Evolutionary conservation across 768 basidiomycete genomes (phyloP).

Genomic region (Podaxis carcinomalis): DNA sequence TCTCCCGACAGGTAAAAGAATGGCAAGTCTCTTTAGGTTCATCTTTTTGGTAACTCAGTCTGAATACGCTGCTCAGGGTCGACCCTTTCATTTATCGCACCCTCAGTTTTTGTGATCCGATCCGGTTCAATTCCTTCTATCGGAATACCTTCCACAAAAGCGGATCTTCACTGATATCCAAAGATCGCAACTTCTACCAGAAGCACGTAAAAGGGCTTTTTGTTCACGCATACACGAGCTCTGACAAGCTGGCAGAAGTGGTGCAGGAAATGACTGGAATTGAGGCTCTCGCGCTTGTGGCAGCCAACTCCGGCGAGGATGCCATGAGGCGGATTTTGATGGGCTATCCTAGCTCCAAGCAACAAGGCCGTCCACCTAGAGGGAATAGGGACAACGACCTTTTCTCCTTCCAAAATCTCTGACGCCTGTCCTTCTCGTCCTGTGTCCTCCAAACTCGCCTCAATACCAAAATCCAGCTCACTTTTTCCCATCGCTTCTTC

Average conservation of each 20-base stretch:
- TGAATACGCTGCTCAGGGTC: background rate
- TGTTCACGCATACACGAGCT: background rate
- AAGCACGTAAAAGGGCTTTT: background rate
- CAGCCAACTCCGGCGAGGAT: background rate
- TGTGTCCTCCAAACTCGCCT: background rate
- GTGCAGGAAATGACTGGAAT: background rate
- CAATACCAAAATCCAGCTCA: background rate
- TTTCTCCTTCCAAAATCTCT: background rate
- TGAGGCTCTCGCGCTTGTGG: background rate
- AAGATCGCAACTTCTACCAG: background rate
- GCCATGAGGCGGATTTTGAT: background rate
- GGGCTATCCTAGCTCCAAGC: background rate
- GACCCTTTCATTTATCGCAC: background rate
- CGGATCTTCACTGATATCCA: background rate
- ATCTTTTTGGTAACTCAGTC: background rate
- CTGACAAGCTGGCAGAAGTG: background rate
- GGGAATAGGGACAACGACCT: background rate
- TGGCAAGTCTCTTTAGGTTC: slow-evolving; percentile 32
- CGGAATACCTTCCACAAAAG: background rate
- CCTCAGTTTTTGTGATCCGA: background rate
- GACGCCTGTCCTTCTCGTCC: background rate
- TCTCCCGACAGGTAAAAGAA: background rate
- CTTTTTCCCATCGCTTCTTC: background rate
- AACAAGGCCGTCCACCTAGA: background rate
- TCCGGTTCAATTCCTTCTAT: background rate